Evolutionary conservation across 352 stramenopile species (phyloP).

Genomic region (Pythium scleroteichum): DNA sequence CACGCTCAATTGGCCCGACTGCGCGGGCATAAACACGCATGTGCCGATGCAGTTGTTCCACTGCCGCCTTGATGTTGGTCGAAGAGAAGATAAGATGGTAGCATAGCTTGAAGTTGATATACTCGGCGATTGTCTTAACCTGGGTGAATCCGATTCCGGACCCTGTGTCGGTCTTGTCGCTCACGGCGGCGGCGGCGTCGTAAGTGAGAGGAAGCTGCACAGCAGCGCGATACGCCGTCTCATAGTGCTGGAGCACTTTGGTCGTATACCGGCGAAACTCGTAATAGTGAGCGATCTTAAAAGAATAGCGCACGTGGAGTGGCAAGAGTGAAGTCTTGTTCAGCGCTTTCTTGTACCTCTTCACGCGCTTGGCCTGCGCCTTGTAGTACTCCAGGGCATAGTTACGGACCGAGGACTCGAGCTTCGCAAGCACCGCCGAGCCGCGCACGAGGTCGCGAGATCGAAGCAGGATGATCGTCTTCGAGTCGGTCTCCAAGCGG

Average conservation of each 20-base stretch:
- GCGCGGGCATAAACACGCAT: conserved; percentile 63
- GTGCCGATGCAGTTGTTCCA: conserved; percentile 84
- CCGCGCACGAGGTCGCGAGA: conserved; percentile 63
- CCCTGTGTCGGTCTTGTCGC: conserved; percentile 32
- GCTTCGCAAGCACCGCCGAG: conserved; percentile 63
- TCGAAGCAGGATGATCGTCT: conserved; percentile 66
- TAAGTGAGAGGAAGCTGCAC: conserved; percentile 49
- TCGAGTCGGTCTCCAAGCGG: conserved; percentile 73
- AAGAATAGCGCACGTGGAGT: conserved; percentile 74
- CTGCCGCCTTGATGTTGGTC: conserved; percentile 80
- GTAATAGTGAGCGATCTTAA: conserved; percentile 90
- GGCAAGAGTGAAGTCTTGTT: conserved; percentile 61
- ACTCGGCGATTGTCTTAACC: conserved; percentile 85
- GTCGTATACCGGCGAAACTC: conserved; percentile 86
- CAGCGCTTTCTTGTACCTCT: conserved; percentile 82
- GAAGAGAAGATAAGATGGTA: conserved; percentile 88
- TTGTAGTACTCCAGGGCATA: conserved; percentile 90
- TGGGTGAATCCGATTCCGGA: conserved; percentile 52
- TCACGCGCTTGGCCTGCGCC: conserved; percentile 84
- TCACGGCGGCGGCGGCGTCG: conserved; percentile 31
- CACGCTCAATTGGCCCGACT: conserved; percentile 53
- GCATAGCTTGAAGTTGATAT: conserved; percentile 88
- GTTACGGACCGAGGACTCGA: conserved; percentile 71
- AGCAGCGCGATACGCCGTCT: conserved; percentile 72
- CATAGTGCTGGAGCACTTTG: conserved; percentile 87